Percentiles rank a stretch among this genome's conserved stretches.
Evolutionary conservation across 371 early-diverging fungal species (phyloP).

Genomic region (Entomophthora muscae): DNA sequence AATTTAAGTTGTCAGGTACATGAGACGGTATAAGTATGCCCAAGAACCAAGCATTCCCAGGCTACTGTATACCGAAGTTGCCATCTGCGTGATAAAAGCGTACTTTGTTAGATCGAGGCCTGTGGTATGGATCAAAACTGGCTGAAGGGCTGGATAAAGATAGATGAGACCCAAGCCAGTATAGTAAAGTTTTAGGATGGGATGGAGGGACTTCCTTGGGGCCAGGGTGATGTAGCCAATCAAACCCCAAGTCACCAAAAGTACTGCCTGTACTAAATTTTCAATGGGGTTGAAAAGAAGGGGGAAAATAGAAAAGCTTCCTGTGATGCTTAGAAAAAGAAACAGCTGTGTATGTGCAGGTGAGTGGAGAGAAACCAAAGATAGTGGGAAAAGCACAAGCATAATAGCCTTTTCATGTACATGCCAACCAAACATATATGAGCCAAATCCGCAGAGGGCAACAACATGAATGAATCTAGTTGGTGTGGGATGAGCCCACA

Average conservation of each 20-base stretch:
- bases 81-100: neutral
- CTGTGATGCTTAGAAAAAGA: neutral
- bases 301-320: neutral
- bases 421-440: conserved; percentile 94
- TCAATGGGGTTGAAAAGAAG: neutral
- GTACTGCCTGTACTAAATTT: neutral
- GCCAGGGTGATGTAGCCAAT: neutral
- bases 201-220: neutral
- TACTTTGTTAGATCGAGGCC: neutral
- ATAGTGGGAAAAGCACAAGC: conserved; percentile 60
- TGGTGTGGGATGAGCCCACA: conserved; percentile 49
- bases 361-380: neutral
- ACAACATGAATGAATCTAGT: conserved; percentile 53
- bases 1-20: too few relatives aligned
- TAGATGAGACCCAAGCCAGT: neutral
- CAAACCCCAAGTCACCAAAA: neutral
- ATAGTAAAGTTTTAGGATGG: neutral
- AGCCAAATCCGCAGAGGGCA: conserved; percentile 63
- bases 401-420: conserved; percentile 95
- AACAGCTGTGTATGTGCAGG: neutral
- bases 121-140: neutral
- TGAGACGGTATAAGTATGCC: neutral
- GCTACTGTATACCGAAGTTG: neutral
- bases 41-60: neutral
- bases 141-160: neutral